Evolutionary conservation across 495 filamentous ascomycete genomes (phyloP), one percentile per base, ranked within the genome.

Genomic region (Hypoxylon subgilvum): DNA sequence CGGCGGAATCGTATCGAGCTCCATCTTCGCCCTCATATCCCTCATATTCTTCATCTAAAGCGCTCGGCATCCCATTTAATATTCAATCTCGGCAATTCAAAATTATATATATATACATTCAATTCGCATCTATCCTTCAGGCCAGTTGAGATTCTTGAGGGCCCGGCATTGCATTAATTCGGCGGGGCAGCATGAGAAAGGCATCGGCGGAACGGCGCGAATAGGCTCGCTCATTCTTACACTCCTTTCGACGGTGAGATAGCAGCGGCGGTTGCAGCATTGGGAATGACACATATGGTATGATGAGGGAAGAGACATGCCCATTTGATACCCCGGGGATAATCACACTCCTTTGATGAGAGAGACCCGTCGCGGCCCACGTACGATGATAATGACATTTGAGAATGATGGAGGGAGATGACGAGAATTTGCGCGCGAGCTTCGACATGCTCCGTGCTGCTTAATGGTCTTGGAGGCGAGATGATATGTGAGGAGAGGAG

Each of bases 41-140:
- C 46, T 49, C n/a, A 13, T 34, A 32, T 9, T 39, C 32, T 28
- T 39, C 19, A 31, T 63, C 32, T 63, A 34, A 63, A 45, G 14
- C 14, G 12, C 28, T 35, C 30, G 35, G 27, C 32, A n/a, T 4
- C 7, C 39, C 36, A 17, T 30, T 44, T 58, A 54, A 58, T 63
- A 27, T 43, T 54, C 54, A 19, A 50, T 42, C 38, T 6, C 1
- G 9, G 8, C 5, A 22, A 60, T 50, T 41, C 39, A 34, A 16
- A 0, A 36, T 14, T 30, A 41, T 34, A 43, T 22, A 38, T 31
- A 52, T 39, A 48, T 18, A 31, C 31, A 52, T 63, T 57, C 49
- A 50, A 16, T 63, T 63, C 60, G 19, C 19, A 50, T 40, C 60
- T 49, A 45, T 63, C 60, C 53, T 54, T 63, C 14, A 50, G 22